These are phyloP conservation scores for Blastocrithidia nonstop DNA, from an alignment of 208 protist species.

Conservation along the genomic window DNA sequence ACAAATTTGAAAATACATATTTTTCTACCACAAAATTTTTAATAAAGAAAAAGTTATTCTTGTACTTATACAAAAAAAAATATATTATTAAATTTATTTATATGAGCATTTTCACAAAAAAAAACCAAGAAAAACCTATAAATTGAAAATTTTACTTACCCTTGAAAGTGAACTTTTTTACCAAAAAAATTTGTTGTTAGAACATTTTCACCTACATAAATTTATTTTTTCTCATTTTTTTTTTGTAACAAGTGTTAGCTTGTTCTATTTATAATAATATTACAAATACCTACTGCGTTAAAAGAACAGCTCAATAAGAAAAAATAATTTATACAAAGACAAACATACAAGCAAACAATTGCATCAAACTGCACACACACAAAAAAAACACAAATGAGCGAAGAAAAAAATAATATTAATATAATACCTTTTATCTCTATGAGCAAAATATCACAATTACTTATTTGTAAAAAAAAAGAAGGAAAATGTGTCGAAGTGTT, in stretches of 20 bases:
- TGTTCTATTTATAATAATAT: neutral
- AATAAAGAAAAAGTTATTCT: neutral
- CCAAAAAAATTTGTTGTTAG: neutral
- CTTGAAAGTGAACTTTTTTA: neutral
- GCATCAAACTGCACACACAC: too few species aligned
- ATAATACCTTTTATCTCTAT: too few species aligned
- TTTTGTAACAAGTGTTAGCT: neutral
- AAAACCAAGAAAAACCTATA: too few species aligned
- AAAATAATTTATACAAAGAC: slow-evolving; percentile 5
- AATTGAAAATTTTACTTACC: neutral
- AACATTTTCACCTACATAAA: neutral
- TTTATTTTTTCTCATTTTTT: neutral
- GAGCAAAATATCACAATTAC: too few species aligned
- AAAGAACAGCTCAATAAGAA: slow-evolving; percentile 6
- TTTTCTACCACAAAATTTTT: neutral
- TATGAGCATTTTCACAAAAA: too few species aligned
- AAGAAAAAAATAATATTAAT: too few species aligned
- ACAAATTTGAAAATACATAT: too few species aligned
- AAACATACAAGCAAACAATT: slow-evolving; percentile 3
- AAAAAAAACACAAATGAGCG: too few species aligned
- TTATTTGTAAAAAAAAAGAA: too few species aligned
- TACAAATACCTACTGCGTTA: neutral
- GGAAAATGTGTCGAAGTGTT: too few species aligned
- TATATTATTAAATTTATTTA: neutral
- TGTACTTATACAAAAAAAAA: neutral